Conservation (phyloP, 1,284 basidiomycete species). For the Rhodotorula sp. region DNA sequence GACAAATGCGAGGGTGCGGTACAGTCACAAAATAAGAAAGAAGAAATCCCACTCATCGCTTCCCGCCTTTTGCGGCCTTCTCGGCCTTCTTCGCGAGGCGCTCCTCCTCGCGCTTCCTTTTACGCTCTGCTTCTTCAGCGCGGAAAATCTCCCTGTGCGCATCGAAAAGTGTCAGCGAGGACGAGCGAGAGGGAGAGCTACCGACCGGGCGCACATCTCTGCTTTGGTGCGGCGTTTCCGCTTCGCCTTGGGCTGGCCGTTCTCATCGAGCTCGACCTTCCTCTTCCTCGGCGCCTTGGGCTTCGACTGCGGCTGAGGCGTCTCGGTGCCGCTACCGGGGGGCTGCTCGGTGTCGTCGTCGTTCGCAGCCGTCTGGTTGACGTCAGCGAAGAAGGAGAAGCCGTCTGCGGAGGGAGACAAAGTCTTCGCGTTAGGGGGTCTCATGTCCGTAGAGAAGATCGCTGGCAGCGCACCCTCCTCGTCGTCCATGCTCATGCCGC, state of each 20-base stretch:
- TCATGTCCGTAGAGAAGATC: too few species aligned
- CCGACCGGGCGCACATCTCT: conserved; percentile 20
- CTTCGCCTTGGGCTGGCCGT: conserved; percentile 37
- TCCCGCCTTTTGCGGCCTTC: background rate
- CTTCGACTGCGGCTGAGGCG: conserved; percentile 9
- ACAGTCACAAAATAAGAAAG: background rate
- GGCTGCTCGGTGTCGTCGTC: conserved; percentile 37
- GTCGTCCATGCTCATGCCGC: conserved; percentile 26
- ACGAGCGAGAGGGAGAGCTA: background rate
- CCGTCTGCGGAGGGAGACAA: conserved; percentile 20
- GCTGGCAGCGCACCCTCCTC: conserved; percentile 33
- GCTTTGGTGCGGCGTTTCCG: conserved; percentile 30
- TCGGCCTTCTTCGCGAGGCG: conserved; percentile 17
- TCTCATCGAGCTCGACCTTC: conserved; percentile 26
- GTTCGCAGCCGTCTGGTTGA: conserved; percentile 21
- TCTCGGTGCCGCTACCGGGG: conserved; percentile 9
- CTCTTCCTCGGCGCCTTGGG: conserved; percentile 28
- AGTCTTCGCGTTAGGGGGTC: too few species aligned
- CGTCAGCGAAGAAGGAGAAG: conserved; percentile 37
- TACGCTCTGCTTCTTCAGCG: conserved; percentile 16
- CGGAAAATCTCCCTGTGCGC: conserved; percentile 28
- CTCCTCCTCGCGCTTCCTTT: conserved; percentile 9
- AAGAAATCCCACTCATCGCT: background rate
- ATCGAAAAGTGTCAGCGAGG: too few species aligned
- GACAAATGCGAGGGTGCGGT: background rate